Evolutionary conservation across 352 stramenopile species (phyloP).

Genomic region (Blastocystis sp.): DNA sequence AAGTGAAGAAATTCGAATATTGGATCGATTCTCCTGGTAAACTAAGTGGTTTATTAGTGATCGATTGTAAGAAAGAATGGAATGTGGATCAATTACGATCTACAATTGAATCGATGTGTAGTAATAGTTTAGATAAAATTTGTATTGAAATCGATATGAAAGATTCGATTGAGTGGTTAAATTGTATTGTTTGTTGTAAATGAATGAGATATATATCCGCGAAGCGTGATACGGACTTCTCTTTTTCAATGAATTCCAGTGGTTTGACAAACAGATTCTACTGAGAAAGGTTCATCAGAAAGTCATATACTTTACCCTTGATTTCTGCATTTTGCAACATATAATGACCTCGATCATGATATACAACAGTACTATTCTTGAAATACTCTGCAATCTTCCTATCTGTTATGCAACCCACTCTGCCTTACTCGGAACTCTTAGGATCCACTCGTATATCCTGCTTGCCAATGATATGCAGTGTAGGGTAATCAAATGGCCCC

Average conservation of each 20-base stretch:
- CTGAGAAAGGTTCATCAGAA: background rate
- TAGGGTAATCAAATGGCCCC: background rate
- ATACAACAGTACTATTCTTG: background rate
- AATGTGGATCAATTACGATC: background rate
- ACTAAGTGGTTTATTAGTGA: background rate
- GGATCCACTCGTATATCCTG: background rate
- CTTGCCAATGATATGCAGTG: conserved; percentile 28
- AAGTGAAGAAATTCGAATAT: conserved; percentile 18
- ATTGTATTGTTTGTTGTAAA: background rate
- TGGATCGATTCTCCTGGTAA: conserved; percentile 22
- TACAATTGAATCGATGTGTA: conserved; percentile 15
- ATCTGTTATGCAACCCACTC: background rate
- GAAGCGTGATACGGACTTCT: background rate
- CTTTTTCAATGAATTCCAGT: background rate
- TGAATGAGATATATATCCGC: background rate
- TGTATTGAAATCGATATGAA: background rate
- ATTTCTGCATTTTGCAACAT: conserved; percentile 28
- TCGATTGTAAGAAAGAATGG: background rate
- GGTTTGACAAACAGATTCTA: background rate
- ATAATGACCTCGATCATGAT: conserved; percentile 46
- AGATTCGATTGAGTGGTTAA: conserved; percentile 22
- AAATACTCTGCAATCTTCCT: conserved; percentile 27
- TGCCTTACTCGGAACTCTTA: background rate
- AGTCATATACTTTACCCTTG: conserved; percentile 28
- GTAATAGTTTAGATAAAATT: conserved; percentile 30